Evolutionary conservation across 225 moss, liverwort and hornwort genomes (phyloP).

Genomic region (Antitrichia curtipendula): DNA sequence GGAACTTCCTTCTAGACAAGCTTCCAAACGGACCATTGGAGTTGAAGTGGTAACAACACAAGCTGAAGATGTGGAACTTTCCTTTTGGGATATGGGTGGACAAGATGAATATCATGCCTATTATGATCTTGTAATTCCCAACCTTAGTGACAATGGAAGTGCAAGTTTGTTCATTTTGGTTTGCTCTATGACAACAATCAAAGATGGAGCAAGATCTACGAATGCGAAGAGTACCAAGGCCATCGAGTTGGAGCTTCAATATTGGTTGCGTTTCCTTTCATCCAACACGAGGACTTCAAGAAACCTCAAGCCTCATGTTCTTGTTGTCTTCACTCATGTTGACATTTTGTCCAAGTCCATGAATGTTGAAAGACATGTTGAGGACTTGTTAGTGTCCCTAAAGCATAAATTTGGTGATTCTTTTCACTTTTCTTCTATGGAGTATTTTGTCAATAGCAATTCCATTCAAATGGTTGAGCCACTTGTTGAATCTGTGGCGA

Average conservation of each 20-base stretch:
- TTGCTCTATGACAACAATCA: neutral
- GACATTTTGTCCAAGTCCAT: neutral
- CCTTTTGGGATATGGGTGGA: neutral
- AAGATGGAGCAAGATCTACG: fast-evolving
- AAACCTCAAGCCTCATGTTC: neutral
- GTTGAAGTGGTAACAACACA: neutral
- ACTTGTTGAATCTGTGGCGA: neutral
- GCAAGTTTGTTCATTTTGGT: neutral
- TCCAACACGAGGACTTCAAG: neutral
- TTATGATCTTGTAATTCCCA: neutral
- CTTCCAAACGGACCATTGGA: neutral
- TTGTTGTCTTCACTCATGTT: neutral
- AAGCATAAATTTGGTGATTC: neutral
- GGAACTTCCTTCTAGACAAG: neutral
- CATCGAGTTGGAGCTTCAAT: neutral
- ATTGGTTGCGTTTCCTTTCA: neutral
- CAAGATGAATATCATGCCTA: neutral
- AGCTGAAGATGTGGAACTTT: neutral
- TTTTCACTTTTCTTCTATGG: neutral
- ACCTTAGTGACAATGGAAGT: neutral
- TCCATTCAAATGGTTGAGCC: neutral
- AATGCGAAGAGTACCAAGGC: neutral
- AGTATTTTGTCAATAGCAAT: neutral
- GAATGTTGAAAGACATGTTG: neutral
- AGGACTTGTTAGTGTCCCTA: fast-evolving